Conservation (phyloP, 805 yeast genomes). For the Metschnikowia shivogae region DNA sequence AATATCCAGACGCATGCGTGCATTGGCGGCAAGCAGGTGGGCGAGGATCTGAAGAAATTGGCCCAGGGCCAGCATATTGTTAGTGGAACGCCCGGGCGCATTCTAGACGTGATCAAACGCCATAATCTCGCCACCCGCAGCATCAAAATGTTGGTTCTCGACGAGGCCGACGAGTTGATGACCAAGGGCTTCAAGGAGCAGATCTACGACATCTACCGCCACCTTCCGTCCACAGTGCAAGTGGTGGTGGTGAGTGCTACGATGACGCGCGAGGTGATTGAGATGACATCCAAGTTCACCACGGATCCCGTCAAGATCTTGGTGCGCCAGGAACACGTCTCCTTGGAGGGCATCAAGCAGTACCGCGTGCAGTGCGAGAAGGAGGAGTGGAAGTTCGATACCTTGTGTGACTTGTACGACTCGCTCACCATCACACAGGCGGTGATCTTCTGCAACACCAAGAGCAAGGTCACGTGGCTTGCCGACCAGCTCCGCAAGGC, state of each 20-base stretch:
- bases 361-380: constrained; percentile 85
- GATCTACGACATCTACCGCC: constrained; percentile 85
- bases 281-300: constrained; percentile 88
- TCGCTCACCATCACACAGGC: constrained; percentile 95
- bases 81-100: constrained; percentile 98
- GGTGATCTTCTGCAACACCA: constrained; percentile 96
- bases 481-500: constrained; percentile 72
- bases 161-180: constrained; percentile 95
- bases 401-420: constrained; percentile 91
- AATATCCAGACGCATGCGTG: constrained; percentile 84
- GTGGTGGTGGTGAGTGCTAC: constrained; percentile 96
- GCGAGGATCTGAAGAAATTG: constrained; percentile 73
- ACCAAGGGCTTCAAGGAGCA: constrained; percentile 94
- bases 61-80: constrained; percentile 83
- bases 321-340: constrained; percentile 91
- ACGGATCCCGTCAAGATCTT: constrained; percentile 89
- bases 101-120: constrained; percentile 84
- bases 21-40: constrained; percentile 87
- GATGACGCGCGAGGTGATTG: constrained; percentile 84
- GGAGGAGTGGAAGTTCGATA: constrained; percentile 93
- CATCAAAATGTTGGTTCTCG: constrained; percentile 83
- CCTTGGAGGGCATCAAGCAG: constrained; percentile 92
- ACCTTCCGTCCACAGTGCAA: constrained; percentile 80
- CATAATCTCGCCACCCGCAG: constrained; percentile 68
- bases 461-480: constrained; percentile 90